Base-by-base conservation (phyloP, 805 yeast genomes). In the Grigorovia humatica region DNA sequence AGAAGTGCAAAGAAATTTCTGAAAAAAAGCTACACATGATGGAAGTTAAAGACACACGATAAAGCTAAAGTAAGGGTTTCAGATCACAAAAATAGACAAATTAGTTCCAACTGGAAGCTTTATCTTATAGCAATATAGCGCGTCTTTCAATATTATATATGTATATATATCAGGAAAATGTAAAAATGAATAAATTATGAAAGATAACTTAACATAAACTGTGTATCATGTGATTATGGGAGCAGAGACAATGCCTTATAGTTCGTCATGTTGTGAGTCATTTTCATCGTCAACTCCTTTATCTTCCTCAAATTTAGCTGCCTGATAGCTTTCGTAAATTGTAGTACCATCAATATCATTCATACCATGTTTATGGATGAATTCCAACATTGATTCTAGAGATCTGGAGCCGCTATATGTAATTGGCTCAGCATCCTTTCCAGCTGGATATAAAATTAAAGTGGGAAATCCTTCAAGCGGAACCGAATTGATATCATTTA, bases 391-490 rank as follows among this genome's bases (percentile, higher is more conserved):
- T 35, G 77, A 72, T 62, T 85, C 88, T 52, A 89, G 70, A 50
- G 84, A 82, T 79, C 99, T 88, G 47, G 76, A 73, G 56, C 88
- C 86, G 53, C 76, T 72, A 73, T 74, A 90, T 44, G 74, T 70
- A 54, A 89, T 68, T 52, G 91, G 89, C 55, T 76, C 74, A 46
- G 78, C 69, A 67, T 82, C 79, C 64, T 82, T 80, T 56, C 86
- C 85, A 57, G 96, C 98, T 64, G 96, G 96, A 77, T 82, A 93
- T 53, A 91, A 77, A 67, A 86, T 76, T 60, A 93, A 74, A 52
- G 98, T 91, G 72, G 99, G 99, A 79, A 87, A 93, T 52, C 98
- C 97, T 56, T 79, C 74, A 61, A 93, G 82, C 47, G 80, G 82
- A 56, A 86, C 84, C 52, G 80, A 83, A 23, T 48, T 54, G 55